A percentile compares a stretch with the other conserved stretches of the same genome.
Evolutionary conservation across 495 filamentous ascomycete species (phyloP).

Genomic region (Rhizodiscina lignyota): DNA sequence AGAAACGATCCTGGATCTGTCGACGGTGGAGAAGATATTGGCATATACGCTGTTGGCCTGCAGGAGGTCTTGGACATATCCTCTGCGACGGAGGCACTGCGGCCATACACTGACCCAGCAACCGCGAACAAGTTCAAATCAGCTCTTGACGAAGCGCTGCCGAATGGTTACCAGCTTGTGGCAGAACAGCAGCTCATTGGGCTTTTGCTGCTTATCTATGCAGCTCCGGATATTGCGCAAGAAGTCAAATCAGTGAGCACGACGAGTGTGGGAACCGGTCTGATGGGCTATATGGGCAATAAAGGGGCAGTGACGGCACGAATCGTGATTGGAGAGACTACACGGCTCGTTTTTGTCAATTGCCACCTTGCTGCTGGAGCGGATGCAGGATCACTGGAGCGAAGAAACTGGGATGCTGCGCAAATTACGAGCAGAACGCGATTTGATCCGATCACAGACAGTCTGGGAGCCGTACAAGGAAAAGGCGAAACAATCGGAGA

Average conservation of each 20-base stretch:
- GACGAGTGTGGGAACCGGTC: constrained; percentile 64
- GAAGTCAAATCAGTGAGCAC: constrained; percentile 63
- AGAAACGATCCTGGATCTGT: constrained; percentile 20
- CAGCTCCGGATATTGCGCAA: constrained; percentile 52
- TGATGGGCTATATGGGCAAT: constrained; percentile 88
- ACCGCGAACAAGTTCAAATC: constrained; percentile 64
- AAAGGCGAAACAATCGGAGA: constrained; percentile 59
- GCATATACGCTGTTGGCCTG: constrained; percentile 75
- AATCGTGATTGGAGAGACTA: constrained; percentile 77
- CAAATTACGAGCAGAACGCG: constrained; percentile 58
- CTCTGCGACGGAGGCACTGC: constrained; percentile 42
- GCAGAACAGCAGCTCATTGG: constrained; percentile 76
- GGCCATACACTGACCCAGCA: constrained; percentile 56
- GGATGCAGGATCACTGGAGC: constrained; percentile 58
- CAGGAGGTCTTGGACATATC: constrained; percentile 86
- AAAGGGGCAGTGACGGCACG: constrained; percentile 79
- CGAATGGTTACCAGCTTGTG: constrained; percentile 56
- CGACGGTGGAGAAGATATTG: constrained; percentile 45
- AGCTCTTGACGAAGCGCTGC: constrained; percentile 51
- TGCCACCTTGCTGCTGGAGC: constrained; percentile 76
- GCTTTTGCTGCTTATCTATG: constrained; percentile 70
- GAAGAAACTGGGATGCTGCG: constrained; percentile 76
- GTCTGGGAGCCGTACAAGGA: constrained; percentile 30
- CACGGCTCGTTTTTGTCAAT: constrained; percentile 76
- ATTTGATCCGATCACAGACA: constrained; percentile 53